Percentiles rank a stretch among this genome's conserved stretches.
Conservation (phyloP, 1,284 basidiomycete genomes). For the Boletus subluridellus region DNA sequence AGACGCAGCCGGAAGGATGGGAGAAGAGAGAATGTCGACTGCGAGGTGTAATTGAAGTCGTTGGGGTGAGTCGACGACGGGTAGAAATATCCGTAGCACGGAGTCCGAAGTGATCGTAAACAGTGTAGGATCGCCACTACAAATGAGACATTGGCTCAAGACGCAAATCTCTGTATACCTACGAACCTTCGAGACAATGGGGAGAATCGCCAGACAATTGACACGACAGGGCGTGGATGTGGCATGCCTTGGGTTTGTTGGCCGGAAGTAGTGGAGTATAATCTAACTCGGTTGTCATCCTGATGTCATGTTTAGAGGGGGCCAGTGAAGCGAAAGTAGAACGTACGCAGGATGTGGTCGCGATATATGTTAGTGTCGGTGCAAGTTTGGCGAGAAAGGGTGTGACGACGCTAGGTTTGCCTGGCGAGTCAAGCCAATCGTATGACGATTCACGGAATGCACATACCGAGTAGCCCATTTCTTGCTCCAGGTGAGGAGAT, state of each 20-base stretch:
- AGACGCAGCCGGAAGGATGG: constrained; percentile 35
- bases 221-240: constrained; percentile 63
- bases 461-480: constrained; percentile 68
- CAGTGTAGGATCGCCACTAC: constrained; percentile 70
- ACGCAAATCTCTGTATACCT: not conserved
- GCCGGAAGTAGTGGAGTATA: constrained; percentile 72
- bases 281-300: constrained; percentile 56
- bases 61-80: constrained; percentile 82
- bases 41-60: constrained; percentile 81
- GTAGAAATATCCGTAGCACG: constrained; percentile 77
- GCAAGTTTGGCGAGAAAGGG: constrained; percentile 59
- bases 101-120: constrained; percentile 76
- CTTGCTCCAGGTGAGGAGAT: constrained; percentile 72
- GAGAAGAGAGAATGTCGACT: constrained; percentile 59
- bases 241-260: constrained; percentile 60
- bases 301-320: constrained; percentile 30
- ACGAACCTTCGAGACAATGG: constrained; percentile 62
- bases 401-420: constrained; percentile 41
- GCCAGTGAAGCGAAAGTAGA: constrained; percentile 6
- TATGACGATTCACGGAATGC: not conserved
- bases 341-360: constrained; percentile 56
- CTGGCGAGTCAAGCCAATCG: constrained; percentile 12
- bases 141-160: constrained; percentile 12
- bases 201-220: constrained; percentile 67
- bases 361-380: constrained; percentile 72